Evolutionary conservation across 345 rosid species (phyloP), one percentile per base, ranked within the genome.

Genomic region (Corymbia maculata): DNA sequence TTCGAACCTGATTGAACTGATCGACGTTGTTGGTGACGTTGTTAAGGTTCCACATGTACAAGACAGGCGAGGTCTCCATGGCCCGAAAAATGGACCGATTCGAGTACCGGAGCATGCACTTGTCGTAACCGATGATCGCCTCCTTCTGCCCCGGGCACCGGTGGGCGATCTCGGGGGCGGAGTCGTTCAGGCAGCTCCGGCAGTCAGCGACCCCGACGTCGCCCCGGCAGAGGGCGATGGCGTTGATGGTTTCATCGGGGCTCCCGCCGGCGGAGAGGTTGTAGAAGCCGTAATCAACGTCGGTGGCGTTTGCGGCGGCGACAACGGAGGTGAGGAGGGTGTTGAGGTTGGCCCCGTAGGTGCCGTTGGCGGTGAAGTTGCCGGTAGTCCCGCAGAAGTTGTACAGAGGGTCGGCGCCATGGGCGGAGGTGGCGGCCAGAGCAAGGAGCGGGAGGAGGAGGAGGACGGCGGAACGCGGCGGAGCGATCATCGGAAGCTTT

Each of bases 31-130:
- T 19, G 80, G 80, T 36, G 80, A 70, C 8, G 2, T 32, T 16
- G 0, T 32, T 32, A 24, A 3, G 1, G 79, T 30, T 30, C 21
- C 3, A 0, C 6, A 30, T 3, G 44, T 1, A 2, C 21, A 7
- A 30, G 42, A 10, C 11, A 4, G 79, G 79, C 21, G 0, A 14
- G 2, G 4, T 2, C 79, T 66, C 79, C 22, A 3, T 4, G 42
- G 21, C 4, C 44, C 21, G 9, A 3, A 66, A 30, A 66, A 66
- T 66, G 79, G 79, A 14, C 9, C 44, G 44, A 17, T 66, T 66
- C 79, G 44, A 66, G 79, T 30, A 66, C 79, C 79, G 44, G 42
- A 66, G 79, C 44, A 15, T 66, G 79, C 79, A 66, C 11, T 30
- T 14, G 10, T 8, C 79, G 79, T 14, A 66, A 19, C 1, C 7